Base-by-base conservation (phyloP, 2,329 filamentous ascomycete species). In the Neurospora crassa region DNA sequence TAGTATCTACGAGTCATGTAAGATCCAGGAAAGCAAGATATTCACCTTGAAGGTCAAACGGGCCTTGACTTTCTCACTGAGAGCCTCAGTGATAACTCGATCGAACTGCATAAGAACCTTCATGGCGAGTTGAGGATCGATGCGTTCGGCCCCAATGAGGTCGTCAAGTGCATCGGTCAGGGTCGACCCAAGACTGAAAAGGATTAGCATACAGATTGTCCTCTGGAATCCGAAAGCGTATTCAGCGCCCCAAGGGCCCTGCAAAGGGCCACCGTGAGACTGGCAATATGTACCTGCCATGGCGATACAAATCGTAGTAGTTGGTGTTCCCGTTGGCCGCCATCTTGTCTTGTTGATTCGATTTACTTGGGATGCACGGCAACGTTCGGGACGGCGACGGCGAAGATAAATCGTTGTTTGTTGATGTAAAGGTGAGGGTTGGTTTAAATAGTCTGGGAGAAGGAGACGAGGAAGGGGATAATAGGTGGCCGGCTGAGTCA, bases 91-190 rank as follows among this genome's bases (percentile, higher is more conserved):
- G 70, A 99, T 94, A 67, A 92, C 91, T 77, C 94, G 91, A 82
- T 99, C 96, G 81, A 98, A 99, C 83, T 97, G 96, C 76, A 90
- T 90, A 73, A 99, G 88, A 75, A 99, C 96, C 87, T 97, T 97
- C 93, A 99, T 98, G 69, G 96, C 96, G 67, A 99, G 89, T 84
- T 99, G 96, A 40, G 96, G 96, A 83, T 98, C 95, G 83, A 99
- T 98, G 76, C 93, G 92, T 78, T 94, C 91, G 76, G 95, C 92
- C 80, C 92, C 95, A 82, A 99, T 98, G 76, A 99, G 87, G 79
- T 97, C 93, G 83, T 99, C 96, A 78, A 99, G 94, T 70, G 94
- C 97, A 83, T 99, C 96, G 70, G 95, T 97, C 78, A 99, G 88
- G 71, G 95, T 91, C 78, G 93, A 88, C 77, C 96, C 96, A 84